These are phyloP conservation scores for Pistacia atlantica DNA, from an alignment of 345 rosid genomes.

Conservation along the genomic window DNA sequence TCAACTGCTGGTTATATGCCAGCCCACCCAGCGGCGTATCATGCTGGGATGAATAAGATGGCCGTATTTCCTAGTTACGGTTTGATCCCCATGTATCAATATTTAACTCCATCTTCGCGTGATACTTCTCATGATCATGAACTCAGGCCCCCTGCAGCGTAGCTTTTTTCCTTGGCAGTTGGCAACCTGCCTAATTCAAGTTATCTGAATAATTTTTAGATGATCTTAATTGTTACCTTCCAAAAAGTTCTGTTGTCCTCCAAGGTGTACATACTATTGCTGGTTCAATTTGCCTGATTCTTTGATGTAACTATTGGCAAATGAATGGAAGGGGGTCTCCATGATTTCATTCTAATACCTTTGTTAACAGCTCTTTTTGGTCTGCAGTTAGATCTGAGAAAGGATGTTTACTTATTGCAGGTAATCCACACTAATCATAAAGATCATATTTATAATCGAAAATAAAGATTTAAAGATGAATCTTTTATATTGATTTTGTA, in stretches of 20 bases:
- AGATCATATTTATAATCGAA: no score
- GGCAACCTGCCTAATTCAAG: not conserved
- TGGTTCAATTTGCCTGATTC: conserved; percentile 11
- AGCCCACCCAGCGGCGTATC: conserved; percentile 55
- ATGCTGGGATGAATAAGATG: conserved; percentile 57
- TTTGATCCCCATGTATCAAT: conserved; percentile 94
- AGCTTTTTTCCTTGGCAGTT: conserved; percentile 4
- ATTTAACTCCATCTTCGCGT: conserved; percentile 68
- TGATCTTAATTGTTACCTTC: conserved; percentile 20
- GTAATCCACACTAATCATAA: no score
- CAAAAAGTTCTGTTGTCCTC: conserved; percentile 16
- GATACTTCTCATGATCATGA: conserved; percentile 94
- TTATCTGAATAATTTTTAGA: conserved; percentile 11
- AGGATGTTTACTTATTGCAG: no score
- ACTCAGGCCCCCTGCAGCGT: conserved; percentile 97
- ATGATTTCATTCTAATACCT: not conserved
- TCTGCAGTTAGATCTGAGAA: not conserved
- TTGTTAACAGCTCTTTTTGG: not conserved
- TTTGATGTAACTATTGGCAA: conserved; percentile 21
- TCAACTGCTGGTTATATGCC: conserved; percentile 64
- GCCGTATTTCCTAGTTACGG: conserved; percentile 68
- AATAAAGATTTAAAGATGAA: no score
- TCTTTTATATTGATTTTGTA: no score
- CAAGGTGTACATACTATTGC: conserved; percentile 28
- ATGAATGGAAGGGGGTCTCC: conserved; percentile 1